Conservation (phyloP, 2,329 filamentous ascomycete species). For the Pseudocercospora fijiensis region DNA sequence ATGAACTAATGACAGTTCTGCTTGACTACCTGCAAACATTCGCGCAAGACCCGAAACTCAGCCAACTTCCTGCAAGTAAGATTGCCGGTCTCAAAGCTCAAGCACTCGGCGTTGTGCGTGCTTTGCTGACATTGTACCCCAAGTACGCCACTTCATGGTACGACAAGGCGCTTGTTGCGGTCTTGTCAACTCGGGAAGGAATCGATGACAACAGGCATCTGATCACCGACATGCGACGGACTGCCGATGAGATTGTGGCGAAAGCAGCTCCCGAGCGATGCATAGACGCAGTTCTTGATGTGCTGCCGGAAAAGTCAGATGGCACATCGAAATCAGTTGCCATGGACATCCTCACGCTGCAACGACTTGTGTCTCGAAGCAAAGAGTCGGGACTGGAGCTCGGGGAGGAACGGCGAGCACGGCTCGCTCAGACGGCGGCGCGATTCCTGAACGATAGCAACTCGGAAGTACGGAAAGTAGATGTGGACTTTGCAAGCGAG, state of each 20-base stretch:
- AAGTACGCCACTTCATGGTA: conserved; percentile 67
- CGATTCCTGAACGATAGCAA: conserved; percentile 31
- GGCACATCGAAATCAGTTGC: conserved; percentile 46
- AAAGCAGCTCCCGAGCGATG: conserved; percentile 59
- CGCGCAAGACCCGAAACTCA: conserved; percentile 45
- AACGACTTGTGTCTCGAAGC: conserved; percentile 55
- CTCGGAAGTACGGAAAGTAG: conserved; percentile 58
- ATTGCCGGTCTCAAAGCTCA: conserved; percentile 66
- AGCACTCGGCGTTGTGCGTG: conserved; percentile 69
- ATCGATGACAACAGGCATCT: conserved; percentile 67
- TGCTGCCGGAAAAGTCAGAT: conserved; percentile 36
- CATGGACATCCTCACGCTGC: conserved; percentile 62
- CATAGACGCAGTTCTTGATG: conserved; percentile 41
- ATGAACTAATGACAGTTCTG: conserved; percentile 64
- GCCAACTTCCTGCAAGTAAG: conserved; percentile 37
- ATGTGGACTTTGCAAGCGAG: conserved; percentile 75
- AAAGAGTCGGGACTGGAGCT: conserved; percentile 25
- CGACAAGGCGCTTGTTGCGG: conserved; percentile 64
- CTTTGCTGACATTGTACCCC: conserved; percentile 67
- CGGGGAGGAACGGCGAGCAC: conserved; percentile 22
- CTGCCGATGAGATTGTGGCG: conserved; percentile 68
- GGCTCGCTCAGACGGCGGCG: conserved; percentile 31
- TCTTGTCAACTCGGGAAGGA: conserved; percentile 63
- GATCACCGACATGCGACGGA: conserved; percentile 69
- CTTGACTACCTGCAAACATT: conserved; percentile 67